Percentiles rank a stretch among this genome's conserved stretches.
Conservation (phyloP, 106 monocot genomes). For the Cymbidium sinense region DNA sequence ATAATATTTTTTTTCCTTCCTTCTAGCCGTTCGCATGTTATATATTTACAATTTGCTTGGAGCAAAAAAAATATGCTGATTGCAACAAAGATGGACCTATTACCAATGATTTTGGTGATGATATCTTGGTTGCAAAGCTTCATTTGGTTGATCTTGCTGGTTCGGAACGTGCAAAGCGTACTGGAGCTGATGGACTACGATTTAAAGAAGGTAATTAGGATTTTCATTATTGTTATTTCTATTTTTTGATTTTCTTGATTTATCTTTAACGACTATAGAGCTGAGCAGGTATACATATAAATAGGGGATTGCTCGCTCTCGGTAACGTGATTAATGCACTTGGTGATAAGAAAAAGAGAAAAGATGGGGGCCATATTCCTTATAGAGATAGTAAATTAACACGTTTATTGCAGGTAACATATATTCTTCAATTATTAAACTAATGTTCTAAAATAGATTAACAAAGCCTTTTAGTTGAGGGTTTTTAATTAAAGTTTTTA, state of each 20-base stretch:
- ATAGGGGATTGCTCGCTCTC: slow-evolving; percentile 80
- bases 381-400: slow-evolving; percentile 98
- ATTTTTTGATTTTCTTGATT: slow-evolving; percentile 1
- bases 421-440: not conserved
- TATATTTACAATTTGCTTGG: slow-evolving; percentile 90
- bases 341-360: slow-evolving; percentile 91
- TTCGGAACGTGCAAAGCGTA: slow-evolving; percentile 98
- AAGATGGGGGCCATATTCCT: slow-evolving; percentile 96
- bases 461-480: not conserved
- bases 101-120: slow-evolving; percentile 47
- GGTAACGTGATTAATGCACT: slow-evolving; percentile 99
- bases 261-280: not conserved
- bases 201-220: slow-evolving; percentile 92
- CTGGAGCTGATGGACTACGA: slow-evolving; percentile 88
- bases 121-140: slow-evolving; percentile 79
- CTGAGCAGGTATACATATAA: slow-evolving; percentile 84
- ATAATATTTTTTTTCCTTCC: not conserved
- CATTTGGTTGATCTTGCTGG: slow-evolving; percentile 98
- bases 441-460: not conserved
- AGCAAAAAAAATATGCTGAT: slow-evolving; percentile 54
- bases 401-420: slow-evolving; percentile 72
- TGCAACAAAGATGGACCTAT: slow-evolving; percentile 6
- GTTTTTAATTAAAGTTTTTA: not conserved
- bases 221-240: not conserved
- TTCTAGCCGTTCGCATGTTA: slow-evolving; percentile 96